Evolutionary conservation across 495 filamentous ascomycete species (phyloP).

Genomic region (Trichoderma reesei): DNA sequence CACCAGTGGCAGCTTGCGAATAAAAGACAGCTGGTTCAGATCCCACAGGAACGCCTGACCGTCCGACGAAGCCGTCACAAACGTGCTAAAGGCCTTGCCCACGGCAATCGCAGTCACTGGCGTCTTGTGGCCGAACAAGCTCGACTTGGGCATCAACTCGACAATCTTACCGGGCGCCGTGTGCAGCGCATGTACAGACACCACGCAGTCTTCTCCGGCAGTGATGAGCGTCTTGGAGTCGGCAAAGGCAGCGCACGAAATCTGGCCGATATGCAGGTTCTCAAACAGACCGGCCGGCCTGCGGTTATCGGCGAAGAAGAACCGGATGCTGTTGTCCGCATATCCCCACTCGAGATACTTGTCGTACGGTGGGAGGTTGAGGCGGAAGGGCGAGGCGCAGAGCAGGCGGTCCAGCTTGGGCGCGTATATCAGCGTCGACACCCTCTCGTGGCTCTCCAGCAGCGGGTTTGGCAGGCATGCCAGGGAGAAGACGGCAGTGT

Average conservation of each 20-base stretch:
- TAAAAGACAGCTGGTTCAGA: constrained; percentile 76
- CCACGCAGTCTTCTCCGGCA: constrained; percentile 79
- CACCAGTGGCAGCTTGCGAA: constrained; percentile 56
- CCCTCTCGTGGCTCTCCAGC: constrained; percentile 69
- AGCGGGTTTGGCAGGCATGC: constrained; percentile 74
- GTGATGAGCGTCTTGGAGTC: constrained; percentile 87
- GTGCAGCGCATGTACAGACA: constrained; percentile 67
- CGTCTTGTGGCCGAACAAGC: constrained; percentile 79
- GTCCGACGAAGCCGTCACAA: constrained; percentile 72
- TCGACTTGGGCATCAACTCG: constrained; percentile 70
- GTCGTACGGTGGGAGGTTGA: constrained; percentile 87
- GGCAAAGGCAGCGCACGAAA: constrained; percentile 71
- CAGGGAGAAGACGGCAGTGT: constrained; percentile 66
- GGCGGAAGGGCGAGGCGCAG: constrained; percentile 67
- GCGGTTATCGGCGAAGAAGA: constrained; percentile 64
- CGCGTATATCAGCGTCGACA: constrained; percentile 69
- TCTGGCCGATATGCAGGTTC: constrained; percentile 80
- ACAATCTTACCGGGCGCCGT: constrained; percentile 50
- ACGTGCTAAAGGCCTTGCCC: constrained; percentile 74
- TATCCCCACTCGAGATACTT: constrained; percentile 96
- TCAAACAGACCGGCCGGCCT: constrained; percentile 72
- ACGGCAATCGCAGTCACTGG: constrained; percentile 73
- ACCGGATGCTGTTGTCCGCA: constrained; percentile 82
- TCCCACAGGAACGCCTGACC: constrained; percentile 87
- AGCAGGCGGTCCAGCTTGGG: constrained; percentile 73